Percentiles rank a stretch among this genome's conserved stretches.
Conservation (phyloP, 495 filamentous ascomycete genomes). For the Penicillium paxilli region DNA sequence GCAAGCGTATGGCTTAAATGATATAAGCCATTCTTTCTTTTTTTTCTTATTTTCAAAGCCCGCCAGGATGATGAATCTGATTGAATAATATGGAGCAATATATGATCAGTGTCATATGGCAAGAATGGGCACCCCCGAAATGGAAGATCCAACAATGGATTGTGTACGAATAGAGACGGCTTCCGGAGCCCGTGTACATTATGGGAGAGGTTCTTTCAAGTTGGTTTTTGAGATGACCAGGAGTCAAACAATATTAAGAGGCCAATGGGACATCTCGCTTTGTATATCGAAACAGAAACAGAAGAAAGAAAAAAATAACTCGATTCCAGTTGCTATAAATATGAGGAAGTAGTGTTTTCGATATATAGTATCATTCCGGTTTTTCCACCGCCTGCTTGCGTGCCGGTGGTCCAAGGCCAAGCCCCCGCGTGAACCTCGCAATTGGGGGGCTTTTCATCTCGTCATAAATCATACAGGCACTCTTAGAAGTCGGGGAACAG, state of each 20-base stretch:
- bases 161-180: slow-evolving; percentile 31
- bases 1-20: slow-evolving; percentile 34
- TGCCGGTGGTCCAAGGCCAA: slow-evolving; percentile 11
- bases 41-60: too few relatives aligned
- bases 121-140: slow-evolving; percentile 6
- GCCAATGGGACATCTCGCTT: slow-evolving; percentile 20
- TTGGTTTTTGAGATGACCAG: slow-evolving; percentile 8
- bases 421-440: slow-evolving; percentile 7
- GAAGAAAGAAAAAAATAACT: slow-evolving; percentile 21
- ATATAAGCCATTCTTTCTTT: background rate
- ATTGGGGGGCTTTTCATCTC: slow-evolving; percentile 33
- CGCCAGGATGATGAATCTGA: background rate
- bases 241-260: slow-evolving; percentile 13
- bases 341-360: slow-evolving; percentile 19
- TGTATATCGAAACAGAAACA: slow-evolving; percentile 21
- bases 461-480: slow-evolving; percentile 39
- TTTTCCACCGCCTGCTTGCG: slow-evolving; percentile 18
- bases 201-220: slow-evolving; percentile 22
- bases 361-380: slow-evolving; percentile 17
- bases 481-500: slow-evolving; percentile 72
- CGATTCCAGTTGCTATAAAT: slow-evolving; percentile 29
- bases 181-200: slow-evolving; percentile 29
- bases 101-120: background rate
- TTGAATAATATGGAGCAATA: background rate
- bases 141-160: slow-evolving; percentile 2